phyloP scores from a whole-genome alignment of 371 early-diverging fungal species.

The Haplosporangium sp. region DNA sequence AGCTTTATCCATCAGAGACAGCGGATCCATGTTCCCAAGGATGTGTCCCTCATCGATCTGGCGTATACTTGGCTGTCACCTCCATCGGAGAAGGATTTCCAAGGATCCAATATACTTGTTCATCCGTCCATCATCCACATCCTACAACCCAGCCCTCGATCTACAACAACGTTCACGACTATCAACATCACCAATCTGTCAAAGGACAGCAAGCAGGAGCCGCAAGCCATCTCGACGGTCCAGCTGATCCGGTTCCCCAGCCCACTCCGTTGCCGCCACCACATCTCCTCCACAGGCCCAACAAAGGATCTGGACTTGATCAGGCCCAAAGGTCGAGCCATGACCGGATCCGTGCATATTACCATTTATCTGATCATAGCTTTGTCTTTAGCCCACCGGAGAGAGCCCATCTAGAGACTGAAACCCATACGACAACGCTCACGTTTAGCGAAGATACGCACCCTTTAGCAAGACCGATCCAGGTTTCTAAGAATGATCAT shows the following conservation, averaged over 20 bases:
- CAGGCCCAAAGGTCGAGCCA: no score
- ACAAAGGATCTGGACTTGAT: no score
- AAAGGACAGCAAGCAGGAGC: no score
- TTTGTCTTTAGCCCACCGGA: conserved; percentile 31
- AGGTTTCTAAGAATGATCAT: no score
- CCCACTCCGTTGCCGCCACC: conserved; percentile 7
- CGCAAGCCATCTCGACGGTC: conserved; percentile 4
- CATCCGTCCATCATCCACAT: conserved; percentile 7
- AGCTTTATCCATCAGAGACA: background rate
- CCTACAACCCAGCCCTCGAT: conserved; percentile 1
- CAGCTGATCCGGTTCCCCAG: conserved; percentile 39
- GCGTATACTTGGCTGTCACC: conserved; percentile 33
- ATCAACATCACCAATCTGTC: background rate
- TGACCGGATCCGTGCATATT: no score
- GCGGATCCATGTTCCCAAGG: conserved; percentile 14
- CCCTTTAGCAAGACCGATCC: background rate
- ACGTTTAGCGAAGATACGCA: conserved; percentile 13
- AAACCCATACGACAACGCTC: conserved; percentile 15
- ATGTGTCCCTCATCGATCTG: conserved; percentile 30
- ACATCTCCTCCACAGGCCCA: background rate
- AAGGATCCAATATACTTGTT: conserved; percentile 40
- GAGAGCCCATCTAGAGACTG: background rate
- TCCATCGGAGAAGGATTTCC: conserved; percentile 41
- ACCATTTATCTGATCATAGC: background rate
- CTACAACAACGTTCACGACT: background rate